A percentile compares a stretch with the other conserved stretches of the same genome.
Evolutionary conservation across 148 eudicot species (phyloP).

Genomic region (Bassia scoparia): DNA sequence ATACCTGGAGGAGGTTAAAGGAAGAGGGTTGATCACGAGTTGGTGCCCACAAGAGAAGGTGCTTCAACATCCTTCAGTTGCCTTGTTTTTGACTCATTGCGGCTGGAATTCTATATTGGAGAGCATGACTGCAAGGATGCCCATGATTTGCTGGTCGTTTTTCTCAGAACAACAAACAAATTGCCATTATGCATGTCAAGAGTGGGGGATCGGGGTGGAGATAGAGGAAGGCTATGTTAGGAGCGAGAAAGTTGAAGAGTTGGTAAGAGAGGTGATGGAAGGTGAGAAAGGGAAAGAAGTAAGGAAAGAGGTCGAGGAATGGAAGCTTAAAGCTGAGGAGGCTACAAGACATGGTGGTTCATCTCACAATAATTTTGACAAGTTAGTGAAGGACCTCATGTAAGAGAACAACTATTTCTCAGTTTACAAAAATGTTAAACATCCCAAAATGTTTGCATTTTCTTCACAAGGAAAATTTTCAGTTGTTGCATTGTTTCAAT

Average conservation of each 20-base stretch:
- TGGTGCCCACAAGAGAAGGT: slow-evolving; percentile 37
- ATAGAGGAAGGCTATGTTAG: slow-evolving; percentile 30
- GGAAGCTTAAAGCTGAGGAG: slow-evolving; percentile 34
- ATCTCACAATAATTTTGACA: slow-evolving; percentile 26
- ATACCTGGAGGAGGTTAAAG: slow-evolving; percentile 22
- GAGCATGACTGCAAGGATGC: slow-evolving; percentile 37
- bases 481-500: too few species aligned
- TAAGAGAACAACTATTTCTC: too few species aligned
- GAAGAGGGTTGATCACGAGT: slow-evolving; percentile 19
- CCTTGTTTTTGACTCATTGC: slow-evolving; percentile 33
- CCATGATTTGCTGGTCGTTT: slow-evolving; percentile 50
- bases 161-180: slow-evolving; percentile 44
- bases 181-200: slow-evolving; percentile 25
- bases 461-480: too few species aligned
- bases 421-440: too few species aligned
- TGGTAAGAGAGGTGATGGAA: slow-evolving; percentile 42
- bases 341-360: slow-evolving; percentile 36
- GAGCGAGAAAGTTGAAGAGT: slow-evolving; percentile 35
- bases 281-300: slow-evolving; percentile 36
- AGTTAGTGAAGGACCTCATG: slow-evolving; percentile 12
- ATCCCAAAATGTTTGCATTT: background rate
- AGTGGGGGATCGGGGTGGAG: slow-evolving; percentile 55
- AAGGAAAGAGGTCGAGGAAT: slow-evolving; percentile 30
- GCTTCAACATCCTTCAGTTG: slow-evolving; percentile 31
- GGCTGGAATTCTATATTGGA: slow-evolving; percentile 50